Evolutionary conservation across 345 rosid genomes (phyloP).

Genomic region (Garcia nutans): DNA sequence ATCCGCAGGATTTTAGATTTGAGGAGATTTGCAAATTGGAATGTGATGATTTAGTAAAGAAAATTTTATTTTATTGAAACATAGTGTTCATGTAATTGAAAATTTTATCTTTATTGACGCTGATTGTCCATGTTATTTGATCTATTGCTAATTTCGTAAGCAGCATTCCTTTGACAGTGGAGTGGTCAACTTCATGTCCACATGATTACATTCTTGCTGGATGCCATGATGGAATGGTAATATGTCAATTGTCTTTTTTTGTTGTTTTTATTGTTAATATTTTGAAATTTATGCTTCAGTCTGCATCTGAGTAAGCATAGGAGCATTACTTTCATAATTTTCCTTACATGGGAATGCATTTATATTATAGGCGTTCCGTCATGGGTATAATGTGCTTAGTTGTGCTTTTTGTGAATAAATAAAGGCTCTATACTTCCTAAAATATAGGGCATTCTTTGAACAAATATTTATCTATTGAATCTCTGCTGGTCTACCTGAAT

Average conservation of each 20-base stretch:
- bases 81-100: slow-evolving; percentile 3
- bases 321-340: background rate
- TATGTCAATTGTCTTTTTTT: slow-evolving; percentile 1
- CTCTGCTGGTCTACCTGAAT: background rate
- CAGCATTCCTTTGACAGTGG: slow-evolving; percentile 85
- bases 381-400: background rate
- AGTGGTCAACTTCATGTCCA: slow-evolving; percentile 70
- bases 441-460: background rate
- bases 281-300: slow-evolving; percentile 6
- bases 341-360: background rate
- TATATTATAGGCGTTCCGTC: background rate
- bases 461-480: slow-evolving; percentile 5
- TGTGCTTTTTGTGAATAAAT: background rate
- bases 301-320: slow-evolving; percentile 6
- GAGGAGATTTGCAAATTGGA: background rate
- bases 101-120: too few relatives aligned
- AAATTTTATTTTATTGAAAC: background rate
- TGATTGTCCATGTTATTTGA: slow-evolving; percentile 1
- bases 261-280: slow-evolving; percentile 7
- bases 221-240: slow-evolving; percentile 94
- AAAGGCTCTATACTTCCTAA: background rate
- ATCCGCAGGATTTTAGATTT: background rate
- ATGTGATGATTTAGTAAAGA: too few relatives aligned
- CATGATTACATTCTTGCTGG: slow-evolving; percentile 85
- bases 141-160: slow-evolving; percentile 27